These are phyloP conservation scores for Colletotrichum australisinense DNA, from an alignment of 2,329 filamentous ascomycete genomes.

Conservation along the genomic window DNA sequence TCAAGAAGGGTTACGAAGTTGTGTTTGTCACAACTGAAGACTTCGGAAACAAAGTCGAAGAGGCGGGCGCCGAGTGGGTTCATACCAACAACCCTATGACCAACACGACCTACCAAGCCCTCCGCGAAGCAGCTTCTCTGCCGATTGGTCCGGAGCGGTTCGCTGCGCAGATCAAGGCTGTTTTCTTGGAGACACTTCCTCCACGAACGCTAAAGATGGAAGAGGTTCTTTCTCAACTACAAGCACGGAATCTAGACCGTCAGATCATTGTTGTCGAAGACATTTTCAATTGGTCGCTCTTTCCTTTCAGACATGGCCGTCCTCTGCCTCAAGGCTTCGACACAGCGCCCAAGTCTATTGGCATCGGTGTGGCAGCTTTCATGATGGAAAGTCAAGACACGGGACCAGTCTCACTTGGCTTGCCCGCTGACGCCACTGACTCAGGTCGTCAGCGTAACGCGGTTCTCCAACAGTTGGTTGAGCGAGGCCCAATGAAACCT, in stretches of 20 bases:
- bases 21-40: constrained; percentile 47
- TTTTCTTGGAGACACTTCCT: constrained; percentile 31
- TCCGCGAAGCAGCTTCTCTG: constrained; percentile 7
- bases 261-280: constrained; percentile 49
- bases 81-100: constrained; percentile 31
- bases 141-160: constrained; percentile 31
- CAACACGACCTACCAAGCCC: neutral
- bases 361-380: constrained; percentile 46
- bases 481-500: constrained; percentile 29
- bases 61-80: constrained; percentile 48
- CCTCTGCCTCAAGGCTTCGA: constrained; percentile 41
- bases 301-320: constrained; percentile 43
- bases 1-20: constrained; percentile 50
- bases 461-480: constrained; percentile 28
- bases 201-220: neutral
- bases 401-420: constrained; percentile 43
- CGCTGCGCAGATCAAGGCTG: constrained; percentile 11
- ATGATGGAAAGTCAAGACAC: constrained; percentile 45
- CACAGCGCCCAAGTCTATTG: constrained; percentile 42
- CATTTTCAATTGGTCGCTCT: constrained; percentile 41
- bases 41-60: constrained; percentile 44
- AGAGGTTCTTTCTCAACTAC: constrained; percentile 38
- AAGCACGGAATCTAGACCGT: constrained; percentile 41
- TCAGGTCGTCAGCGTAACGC: constrained; percentile 44
- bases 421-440: constrained; percentile 43